Evolutionary conservation across 169 alveolate species (phyloP).

Genomic region (Plasmodium berghei): DNA sequence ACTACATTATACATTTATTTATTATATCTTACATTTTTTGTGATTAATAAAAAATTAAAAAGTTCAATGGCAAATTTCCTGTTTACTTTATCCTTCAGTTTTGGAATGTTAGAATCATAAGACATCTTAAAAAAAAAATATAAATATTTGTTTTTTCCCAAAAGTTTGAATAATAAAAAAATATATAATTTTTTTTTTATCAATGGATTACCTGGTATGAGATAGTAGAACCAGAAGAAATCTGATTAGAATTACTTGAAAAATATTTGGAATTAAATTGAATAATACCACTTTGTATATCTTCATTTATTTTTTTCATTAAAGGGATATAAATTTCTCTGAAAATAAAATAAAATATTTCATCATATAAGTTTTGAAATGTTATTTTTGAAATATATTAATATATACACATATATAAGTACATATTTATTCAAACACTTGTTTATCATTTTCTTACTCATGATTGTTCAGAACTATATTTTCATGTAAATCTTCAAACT

Average conservation of each 20-base stretch:
- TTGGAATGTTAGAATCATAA: constrained; percentile 29
- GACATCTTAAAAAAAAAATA: constrained; percentile 12
- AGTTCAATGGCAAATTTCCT: constrained; percentile 37
- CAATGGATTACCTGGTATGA: constrained; percentile 20
- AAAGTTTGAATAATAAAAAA: no score
- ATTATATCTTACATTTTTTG: constrained; percentile 27
- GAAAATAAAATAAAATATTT: not conserved
- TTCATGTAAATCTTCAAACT: constrained; percentile 63
- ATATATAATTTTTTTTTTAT: not conserved
- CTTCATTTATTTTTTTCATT: constrained; percentile 41
- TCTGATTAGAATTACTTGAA: constrained; percentile 57
- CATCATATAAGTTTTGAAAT: not conserved
- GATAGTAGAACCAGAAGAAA: constrained; percentile 41
- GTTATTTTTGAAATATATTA: not conserved
- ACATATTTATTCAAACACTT: not conserved
- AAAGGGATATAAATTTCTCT: constrained; percentile 69
- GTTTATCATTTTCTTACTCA: constrained; percentile 25
- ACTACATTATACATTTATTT: not conserved
- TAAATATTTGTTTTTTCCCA: not conserved
- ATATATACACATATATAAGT: not conserved
- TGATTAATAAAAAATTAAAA: constrained; percentile 39
- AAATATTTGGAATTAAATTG: constrained; percentile 38
- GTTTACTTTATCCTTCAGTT: constrained; percentile 56
- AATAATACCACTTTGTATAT: constrained; percentile 46
- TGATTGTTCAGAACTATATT: constrained; percentile 40